Conservation (phyloP, 352 stramenopile genomes). For the Plasmopara muralis region DNA sequence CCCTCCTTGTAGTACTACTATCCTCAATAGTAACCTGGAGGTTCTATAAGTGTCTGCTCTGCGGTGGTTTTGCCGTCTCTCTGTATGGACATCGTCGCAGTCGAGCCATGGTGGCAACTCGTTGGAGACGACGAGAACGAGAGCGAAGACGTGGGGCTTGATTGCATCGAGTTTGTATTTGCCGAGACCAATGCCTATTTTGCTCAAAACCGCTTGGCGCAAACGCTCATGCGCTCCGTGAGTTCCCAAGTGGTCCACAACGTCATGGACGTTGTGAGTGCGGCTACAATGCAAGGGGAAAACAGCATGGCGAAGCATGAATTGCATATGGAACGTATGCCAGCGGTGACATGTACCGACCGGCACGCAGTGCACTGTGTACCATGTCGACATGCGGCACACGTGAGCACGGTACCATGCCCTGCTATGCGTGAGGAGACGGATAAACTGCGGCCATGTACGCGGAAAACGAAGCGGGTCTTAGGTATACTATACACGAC, state of each 20-base stretch:
- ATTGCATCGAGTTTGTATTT: slow-evolving; percentile 43
- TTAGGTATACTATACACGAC: too few species aligned
- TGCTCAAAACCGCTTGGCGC: slow-evolving; percentile 30
- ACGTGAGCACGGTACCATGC: too few species aligned
- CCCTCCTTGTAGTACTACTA: too few species aligned
- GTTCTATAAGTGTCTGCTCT: too few species aligned
- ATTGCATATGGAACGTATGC: slow-evolving; percentile 25
- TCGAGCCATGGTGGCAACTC: slow-evolving; percentile 32
- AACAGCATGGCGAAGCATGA: slow-evolving; percentile 3
- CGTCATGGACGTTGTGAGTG: slow-evolving; percentile 32
- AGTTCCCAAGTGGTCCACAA: slow-evolving; percentile 25
- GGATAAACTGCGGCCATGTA: neutral
- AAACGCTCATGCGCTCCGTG: slow-evolving; percentile 19
- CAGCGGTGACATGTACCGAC: slow-evolving; percentile 27
- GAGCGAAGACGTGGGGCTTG: slow-evolving; percentile 49
- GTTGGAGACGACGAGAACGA: slow-evolving; percentile 33
- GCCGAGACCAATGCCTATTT: slow-evolving; percentile 51
- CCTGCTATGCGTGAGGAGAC: too few species aligned
- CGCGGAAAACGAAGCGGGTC: too few species aligned
- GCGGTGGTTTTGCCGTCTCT: neutral
- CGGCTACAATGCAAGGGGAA: slow-evolving; percentile 26
- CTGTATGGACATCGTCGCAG: slow-evolving; percentile 28
- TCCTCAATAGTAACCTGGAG: too few species aligned
- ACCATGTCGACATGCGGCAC: slow-evolving; percentile 15
- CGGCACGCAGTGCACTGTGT: slow-evolving; percentile 44